Base-by-base conservation (phyloP, 768 basidiomycete genomes). In the Tylopilus plumbeoviolaceoides region DNA sequence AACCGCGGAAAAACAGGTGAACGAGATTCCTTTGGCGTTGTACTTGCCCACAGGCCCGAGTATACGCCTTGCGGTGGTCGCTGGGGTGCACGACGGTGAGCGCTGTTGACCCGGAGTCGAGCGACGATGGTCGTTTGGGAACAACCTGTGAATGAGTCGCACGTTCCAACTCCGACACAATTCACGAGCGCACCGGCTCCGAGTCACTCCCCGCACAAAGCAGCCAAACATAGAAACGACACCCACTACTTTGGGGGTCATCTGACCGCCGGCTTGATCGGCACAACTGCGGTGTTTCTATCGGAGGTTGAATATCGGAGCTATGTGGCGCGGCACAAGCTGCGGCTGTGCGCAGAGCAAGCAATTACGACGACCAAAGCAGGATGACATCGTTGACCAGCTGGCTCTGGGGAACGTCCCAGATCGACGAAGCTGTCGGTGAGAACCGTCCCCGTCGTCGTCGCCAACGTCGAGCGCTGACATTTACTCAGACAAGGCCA, bases 401-500 rank as follows among this genome's bases (percentile, higher is more conserved):
- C 52, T 85, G 87, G 80, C 72, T 91, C 18, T 91, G 89, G 89
- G 89, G 89, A 44, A 78, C 83, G 8, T 85, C 87, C 5, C 87
- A 89, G 68, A 83, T 92, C 43, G 87, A 93, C 68, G 87, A 89
- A 59, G 85, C 86, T 41, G 73, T 92, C 52, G 90, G 90, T 91
- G 60, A 66, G 85, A 68, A 20, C n/a, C 33, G 28, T 48, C 31
- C 15, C 18, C 14, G 7, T 33, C 28, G 43, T 56, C 41, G 44
- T 23, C 27, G 11, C 18, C 8, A 30, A 54, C 41, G 44, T 47
- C 44, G 59, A 21, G 55, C 48, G 23, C 50, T 69, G 88, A 42
- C 54, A 17, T 31, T 30, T 8, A 12, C 30, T 4, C 72, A 95
- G 93, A 94, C 76, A 93, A 90, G 73, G 90, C 91, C n/a, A 97